Evolutionary conservation across 176 grass and related monocot genomes (phyloP).

Genomic region (Alloteropsis semialata): DNA sequence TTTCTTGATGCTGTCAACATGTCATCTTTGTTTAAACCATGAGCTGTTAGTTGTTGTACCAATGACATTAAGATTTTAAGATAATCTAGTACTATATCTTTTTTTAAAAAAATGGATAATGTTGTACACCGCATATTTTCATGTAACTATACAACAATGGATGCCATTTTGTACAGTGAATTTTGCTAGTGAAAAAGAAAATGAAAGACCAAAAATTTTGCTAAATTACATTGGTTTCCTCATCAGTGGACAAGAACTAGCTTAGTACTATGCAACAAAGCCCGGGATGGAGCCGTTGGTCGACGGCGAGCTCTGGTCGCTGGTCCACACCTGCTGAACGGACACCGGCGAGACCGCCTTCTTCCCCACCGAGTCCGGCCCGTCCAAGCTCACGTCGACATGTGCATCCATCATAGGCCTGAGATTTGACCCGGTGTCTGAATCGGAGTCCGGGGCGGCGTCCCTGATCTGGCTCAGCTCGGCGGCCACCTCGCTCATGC

Average conservation of each 20-base stretch:
- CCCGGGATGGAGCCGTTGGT: conserved; percentile 59
- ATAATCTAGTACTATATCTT: not conserved
- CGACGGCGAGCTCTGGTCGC: conserved; percentile 63
- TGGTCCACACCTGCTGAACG: conserved; percentile 64
- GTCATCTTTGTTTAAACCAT: not conserved
- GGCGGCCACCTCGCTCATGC: conserved; percentile 77
- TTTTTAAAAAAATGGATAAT: not conserved
- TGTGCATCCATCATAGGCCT: not conserved
- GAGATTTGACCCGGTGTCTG: not conserved
- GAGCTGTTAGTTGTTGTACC: not conserved
- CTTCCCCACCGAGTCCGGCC: not conserved
- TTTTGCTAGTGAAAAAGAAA: not conserved
- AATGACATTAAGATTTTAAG: not conserved
- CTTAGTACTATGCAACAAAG: not conserved
- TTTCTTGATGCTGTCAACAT: not conserved
- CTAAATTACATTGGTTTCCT: not conserved
- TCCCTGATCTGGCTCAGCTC: conserved; percentile 49
- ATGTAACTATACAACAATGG: not conserved
- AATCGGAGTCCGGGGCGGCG: not conserved
- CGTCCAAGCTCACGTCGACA: not conserved
- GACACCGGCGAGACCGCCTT: conserved; percentile 60
- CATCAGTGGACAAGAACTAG: not conserved
- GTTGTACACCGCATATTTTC: not conserved
- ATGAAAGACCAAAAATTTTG: not conserved
- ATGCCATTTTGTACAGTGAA: not conserved